These are phyloP conservation scores for Penicillium diatomitis DNA, from an alignment of 495 filamentous ascomycete species.

Conservation along the genomic window DNA sequence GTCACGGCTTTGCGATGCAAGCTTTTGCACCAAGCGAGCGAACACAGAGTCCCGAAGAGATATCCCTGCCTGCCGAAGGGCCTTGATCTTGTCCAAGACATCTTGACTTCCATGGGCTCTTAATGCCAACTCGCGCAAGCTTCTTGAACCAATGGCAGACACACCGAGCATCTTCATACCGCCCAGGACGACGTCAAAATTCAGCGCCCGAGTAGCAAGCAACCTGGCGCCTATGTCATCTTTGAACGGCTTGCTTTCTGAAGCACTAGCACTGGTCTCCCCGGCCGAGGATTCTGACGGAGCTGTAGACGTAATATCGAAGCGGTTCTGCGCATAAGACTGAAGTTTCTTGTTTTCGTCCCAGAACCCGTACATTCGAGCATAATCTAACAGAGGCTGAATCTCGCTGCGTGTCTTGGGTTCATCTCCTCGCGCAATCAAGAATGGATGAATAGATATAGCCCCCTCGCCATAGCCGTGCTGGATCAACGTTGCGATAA, in stretches of 20 bases:
- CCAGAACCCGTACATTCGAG: constrained; percentile 22
- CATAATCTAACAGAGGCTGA: constrained; percentile 33
- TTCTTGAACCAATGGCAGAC: constrained; percentile 57
- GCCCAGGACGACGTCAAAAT: constrained; percentile 54
- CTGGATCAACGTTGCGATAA: constrained; percentile 49
- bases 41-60: constrained; percentile 50
- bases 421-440: constrained; percentile 40
- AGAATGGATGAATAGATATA: constrained; percentile 49
- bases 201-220: constrained; percentile 61
- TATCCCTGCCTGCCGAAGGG: constrained; percentile 51
- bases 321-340: constrained; percentile 17
- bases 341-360: constrained; percentile 15
- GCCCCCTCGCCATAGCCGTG: constrained; percentile 41
- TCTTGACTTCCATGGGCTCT: constrained; percentile 45
- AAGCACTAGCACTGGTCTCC: constrained; percentile 1
- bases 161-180: constrained; percentile 57
- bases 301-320: constrained; percentile 1
- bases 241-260: constrained; percentile 24
- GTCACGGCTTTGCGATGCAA: constrained; percentile 45
- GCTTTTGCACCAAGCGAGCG: constrained; percentile 45
- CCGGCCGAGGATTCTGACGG: background rate
- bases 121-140: constrained; percentile 60
- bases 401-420: constrained; percentile 31
- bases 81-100: constrained; percentile 44
- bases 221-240: constrained; percentile 61